These are phyloP conservation scores for Hypoxylon sp. DNA, from an alignment of 2,329 filamentous ascomycete species.

Conservation along the genomic window DNA sequence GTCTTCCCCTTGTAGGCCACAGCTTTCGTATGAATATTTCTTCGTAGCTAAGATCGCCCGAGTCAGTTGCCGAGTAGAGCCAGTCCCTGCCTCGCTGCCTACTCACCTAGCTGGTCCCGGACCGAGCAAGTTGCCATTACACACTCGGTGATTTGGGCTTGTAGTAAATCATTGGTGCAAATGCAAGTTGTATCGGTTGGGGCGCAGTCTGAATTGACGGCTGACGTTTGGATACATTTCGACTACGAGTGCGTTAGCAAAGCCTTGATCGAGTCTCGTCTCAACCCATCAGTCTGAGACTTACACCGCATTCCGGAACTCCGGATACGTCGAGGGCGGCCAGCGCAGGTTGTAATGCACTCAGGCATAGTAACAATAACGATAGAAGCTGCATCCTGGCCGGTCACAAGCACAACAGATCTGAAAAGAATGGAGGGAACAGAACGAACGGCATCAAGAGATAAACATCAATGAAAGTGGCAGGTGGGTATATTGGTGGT, in stretches of 20 bases:
- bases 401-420: conserved; percentile 13
- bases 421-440: conserved; percentile 2
- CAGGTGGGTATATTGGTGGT: not conserved
- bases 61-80: conserved; percentile 1
- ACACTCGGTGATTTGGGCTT: conserved; percentile 38
- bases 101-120: conserved; percentile 39
- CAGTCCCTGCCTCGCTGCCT: not conserved
- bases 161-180: conserved; percentile 36
- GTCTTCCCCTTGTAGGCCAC: conserved; percentile 41
- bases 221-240: conserved; percentile 26
- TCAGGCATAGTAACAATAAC: conserved; percentile 29
- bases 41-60: conserved; percentile 38
- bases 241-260: conserved; percentile 26
- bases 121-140: conserved; percentile 39
- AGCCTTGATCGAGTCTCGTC: not conserved
- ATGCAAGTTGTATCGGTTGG: conserved; percentile 36
- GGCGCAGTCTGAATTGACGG: conserved; percentile 26
- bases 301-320: conserved; percentile 37
- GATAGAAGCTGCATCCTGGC: conserved; percentile 31
- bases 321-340: conserved; percentile 27
- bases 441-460: conserved; percentile 26
- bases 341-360: conserved; percentile 32
- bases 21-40: conserved; percentile 42
- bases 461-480: conserved; percentile 6
- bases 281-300: conserved; percentile 8